phyloP scores from a whole-genome alignment of 257 asterid species.

The Nicotiana sylvestris region DNA sequence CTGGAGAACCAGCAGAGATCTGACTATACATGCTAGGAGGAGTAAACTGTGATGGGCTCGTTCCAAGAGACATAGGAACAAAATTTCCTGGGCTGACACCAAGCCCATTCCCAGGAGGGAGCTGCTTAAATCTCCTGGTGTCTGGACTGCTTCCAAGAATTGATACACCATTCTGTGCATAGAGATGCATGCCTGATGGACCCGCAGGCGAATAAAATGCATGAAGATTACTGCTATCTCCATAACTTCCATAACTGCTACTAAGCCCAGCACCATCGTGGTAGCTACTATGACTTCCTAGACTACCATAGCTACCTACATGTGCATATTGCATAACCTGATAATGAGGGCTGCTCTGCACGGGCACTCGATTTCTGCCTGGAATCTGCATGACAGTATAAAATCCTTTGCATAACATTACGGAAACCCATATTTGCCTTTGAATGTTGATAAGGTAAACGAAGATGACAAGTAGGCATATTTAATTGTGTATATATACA shows the following conservation, averaged over 20 bases:
- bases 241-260: conserved; percentile 93
- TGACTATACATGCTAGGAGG: conserved; percentile 83
- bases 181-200: conserved; percentile 78
- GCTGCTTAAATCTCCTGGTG: conserved; percentile 72
- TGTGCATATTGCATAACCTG: conserved; percentile 70
- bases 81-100: conserved; percentile 92
- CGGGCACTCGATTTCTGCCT: conserved; percentile 56
- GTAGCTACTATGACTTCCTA: conserved; percentile 98
- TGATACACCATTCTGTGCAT: conserved; percentile 62
- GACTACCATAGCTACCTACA: conserved; percentile 91
- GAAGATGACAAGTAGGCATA: conserved; percentile 11
- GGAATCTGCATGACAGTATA: conserved; percentile 50
- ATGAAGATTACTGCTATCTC: conserved; percentile 75
- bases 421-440: background rate
- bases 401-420: background rate
- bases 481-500: conserved; percentile 1
- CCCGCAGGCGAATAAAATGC: conserved; percentile 90
- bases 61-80: conserved; percentile 92
- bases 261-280: conserved; percentile 73
- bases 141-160: conserved; percentile 87
- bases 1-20: conserved; percentile 77
- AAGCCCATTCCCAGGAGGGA: conserved; percentile 68
- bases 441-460: background rate
- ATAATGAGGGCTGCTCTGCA: conserved; percentile 80
- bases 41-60: conserved; percentile 96